phyloP scores from a whole-genome alignment of 768 basidiomycete genomes.

The Lyophyllum atratum region DNA sequence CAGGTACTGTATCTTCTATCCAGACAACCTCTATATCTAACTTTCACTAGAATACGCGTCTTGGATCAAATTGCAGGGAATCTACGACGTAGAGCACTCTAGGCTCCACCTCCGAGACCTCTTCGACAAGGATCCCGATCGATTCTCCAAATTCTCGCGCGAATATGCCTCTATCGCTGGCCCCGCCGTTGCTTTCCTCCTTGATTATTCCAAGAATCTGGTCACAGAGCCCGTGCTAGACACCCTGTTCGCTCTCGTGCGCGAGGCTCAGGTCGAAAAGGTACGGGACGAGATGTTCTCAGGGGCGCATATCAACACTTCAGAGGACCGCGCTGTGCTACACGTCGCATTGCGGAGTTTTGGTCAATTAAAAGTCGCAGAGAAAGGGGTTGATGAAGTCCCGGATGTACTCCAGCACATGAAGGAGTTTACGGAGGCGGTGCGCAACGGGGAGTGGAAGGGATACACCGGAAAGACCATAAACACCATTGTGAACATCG shows the following conservation, averaged over 20 bases:
- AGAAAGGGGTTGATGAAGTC: constrained; percentile 84
- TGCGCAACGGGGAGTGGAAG: constrained; percentile 89
- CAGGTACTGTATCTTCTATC: constrained; percentile 36
- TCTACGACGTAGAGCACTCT: constrained; percentile 72
- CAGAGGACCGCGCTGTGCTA: constrained; percentile 95
- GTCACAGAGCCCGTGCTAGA: constrained; percentile 84
- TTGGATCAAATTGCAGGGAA: constrained; percentile 89
- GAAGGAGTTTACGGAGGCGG: constrained; percentile 81
- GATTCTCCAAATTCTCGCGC: constrained; percentile 84
- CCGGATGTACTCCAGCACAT: constrained; percentile 85
- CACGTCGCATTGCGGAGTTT: constrained; percentile 91
- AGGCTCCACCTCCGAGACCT: constrained; percentile 89
- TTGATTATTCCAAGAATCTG: constrained; percentile 97
- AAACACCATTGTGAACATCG: constrained; percentile 95
- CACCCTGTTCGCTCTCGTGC: constrained; percentile 75
- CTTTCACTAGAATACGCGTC: constrained; percentile 69
- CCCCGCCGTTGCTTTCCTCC: constrained; percentile 76
- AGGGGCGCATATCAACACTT: constrained; percentile 97
- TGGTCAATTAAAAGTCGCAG: constrained; percentile 73
- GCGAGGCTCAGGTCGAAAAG: constrained; percentile 84
- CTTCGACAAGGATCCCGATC: constrained; percentile 85
- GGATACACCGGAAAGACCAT: constrained; percentile 97
- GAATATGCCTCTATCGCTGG: constrained; percentile 70
- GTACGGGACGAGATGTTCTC: constrained; percentile 92
- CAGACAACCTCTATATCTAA: constrained; percentile 4